Evolutionary conservation across 2,329 filamentous ascomycete genomes (phyloP), one percentile per base, ranked within the genome.

Genomic region (Parascedosporium putredinis): DNA sequence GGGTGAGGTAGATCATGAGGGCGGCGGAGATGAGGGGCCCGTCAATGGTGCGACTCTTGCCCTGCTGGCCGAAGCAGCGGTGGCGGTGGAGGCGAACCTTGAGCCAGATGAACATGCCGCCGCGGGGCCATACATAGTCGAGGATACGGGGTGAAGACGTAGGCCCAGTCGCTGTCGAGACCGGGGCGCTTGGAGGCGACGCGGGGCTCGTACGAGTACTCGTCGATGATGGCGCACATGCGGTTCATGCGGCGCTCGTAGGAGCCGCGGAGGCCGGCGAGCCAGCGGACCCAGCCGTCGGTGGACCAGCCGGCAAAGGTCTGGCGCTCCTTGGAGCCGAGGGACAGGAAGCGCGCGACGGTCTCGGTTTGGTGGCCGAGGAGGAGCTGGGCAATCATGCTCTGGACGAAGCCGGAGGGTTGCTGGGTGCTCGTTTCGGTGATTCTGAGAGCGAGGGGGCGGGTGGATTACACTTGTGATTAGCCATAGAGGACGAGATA

Each of bases 81-180:
- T 95, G 89, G 2, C 72, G 70, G 50, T 84, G 77, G 57, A 89
- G 84, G 61, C 81, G 74, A 53, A 93, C 67, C 50, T 78, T 75
- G 3, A 95, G 59, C 90, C 90, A 96, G 50, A 94, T 67, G 64
- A 95, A 96, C 89, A 96, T 96, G 60, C 90, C 90, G 31, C 83
- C 90, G 24, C 85, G 78, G 1, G 90, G 89, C 75, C 86, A 88
- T 56, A 76, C 67, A 61, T 94, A 95, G 43, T 82, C 78, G 64
- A 83, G 86, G 56, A 95, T 76, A 53, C 76, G 74, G 1, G 78
- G 86, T 89, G 59, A 83, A 81, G 44, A 94, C 75, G 52, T 90
- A 76, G 52, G 83, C 78, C 83, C 86, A 93, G 51, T 86, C 84
- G 36, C 76, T 67, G 31, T 73, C 68, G n/a, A 59, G 51, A 25